phyloP scores from a whole-genome alignment of 2,329 filamentous ascomycete species.

The Penicillium sclerotiorum region DNA sequence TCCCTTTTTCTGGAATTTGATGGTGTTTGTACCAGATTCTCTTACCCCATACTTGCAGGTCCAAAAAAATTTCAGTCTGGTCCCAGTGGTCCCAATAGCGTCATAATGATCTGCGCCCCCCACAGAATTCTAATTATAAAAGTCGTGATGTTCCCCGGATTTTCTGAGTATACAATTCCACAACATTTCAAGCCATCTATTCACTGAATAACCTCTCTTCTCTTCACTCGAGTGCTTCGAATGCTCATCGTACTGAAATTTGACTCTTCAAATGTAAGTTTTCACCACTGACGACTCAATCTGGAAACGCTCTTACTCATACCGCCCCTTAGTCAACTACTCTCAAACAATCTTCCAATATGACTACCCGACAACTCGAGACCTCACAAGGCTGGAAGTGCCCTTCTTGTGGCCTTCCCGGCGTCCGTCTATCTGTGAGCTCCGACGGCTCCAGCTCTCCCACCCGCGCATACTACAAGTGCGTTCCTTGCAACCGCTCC shows the following conservation, averaged over 20 bases:
- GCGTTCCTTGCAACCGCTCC: constrained; percentile 16
- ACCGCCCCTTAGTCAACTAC: neutral
- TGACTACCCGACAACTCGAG: neutral
- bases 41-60: neutral
- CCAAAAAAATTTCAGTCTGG: no score
- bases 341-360: neutral
- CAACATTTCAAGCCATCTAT: neutral
- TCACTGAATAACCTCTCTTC: neutral
- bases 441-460: neutral
- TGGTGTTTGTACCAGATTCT: no score
- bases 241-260: neutral
- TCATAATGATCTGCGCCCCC: constrained; percentile 17
- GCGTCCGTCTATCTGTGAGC: constrained; percentile 10
- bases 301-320: neutral
- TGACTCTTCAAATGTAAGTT: neutral
- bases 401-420: constrained; percentile 13
- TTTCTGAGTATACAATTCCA: neutral
- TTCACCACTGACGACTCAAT: neutral
- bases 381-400: constrained; percentile 11
- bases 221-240: neutral
- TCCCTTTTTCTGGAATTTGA: no score
- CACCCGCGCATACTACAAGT: constrained; percentile 15
- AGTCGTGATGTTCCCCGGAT: constrained; percentile 3
- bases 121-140: constrained; percentile 12
- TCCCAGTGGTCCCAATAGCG: constrained; percentile 8